Percentiles rank a stretch among this genome's conserved stretches.
These are phyloP conservation scores for Tephrocybe sp. DNA, from an alignment of 768 basidiomycete species.

Conservation along the genomic window DNA sequence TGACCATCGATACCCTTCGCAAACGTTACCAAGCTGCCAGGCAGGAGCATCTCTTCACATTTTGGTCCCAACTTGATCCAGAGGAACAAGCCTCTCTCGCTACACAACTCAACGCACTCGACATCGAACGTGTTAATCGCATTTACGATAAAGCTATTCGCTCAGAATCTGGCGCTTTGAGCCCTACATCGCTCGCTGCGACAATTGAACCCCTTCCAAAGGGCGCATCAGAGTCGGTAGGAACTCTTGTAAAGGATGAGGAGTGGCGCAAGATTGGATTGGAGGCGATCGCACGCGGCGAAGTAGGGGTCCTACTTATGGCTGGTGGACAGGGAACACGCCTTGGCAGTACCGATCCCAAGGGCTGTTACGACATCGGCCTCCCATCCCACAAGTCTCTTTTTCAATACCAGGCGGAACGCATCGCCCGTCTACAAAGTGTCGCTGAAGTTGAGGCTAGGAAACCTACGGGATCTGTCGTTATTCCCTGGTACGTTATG, in stretches of 20 bases:
- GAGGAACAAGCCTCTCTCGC: slow-evolving; percentile 63
- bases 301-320: slow-evolving; percentile 96
- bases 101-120: slow-evolving; percentile 74
- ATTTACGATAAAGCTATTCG: slow-evolving; percentile 77
- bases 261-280: slow-evolving; percentile 84
- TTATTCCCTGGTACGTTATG: slow-evolving; percentile 98
- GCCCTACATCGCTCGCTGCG: slow-evolving; percentile 33
- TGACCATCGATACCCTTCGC: slow-evolving; percentile 59
- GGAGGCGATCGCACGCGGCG: slow-evolving; percentile 73
- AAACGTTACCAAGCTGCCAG: slow-evolving; percentile 74
- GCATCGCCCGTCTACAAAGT: slow-evolving; percentile 81
- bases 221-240: slow-evolving; percentile 66
- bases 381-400: slow-evolving; percentile 91
- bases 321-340: slow-evolving; percentile 98
- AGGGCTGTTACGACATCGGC: slow-evolving; percentile 98
- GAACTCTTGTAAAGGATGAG: slow-evolving; percentile 50
- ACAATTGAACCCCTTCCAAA: slow-evolving; percentile 80
- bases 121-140: slow-evolving; percentile 90
- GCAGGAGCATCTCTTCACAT: slow-evolving; percentile 88
- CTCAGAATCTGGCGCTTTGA: slow-evolving; percentile 52
- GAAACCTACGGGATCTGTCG: slow-evolving; percentile 59
- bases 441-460: slow-evolving; percentile 60
- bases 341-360: slow-evolving; percentile 88
- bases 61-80: slow-evolving; percentile 74
- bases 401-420: slow-evolving; percentile 97